A percentile compares a stretch with the other conserved stretches of the same genome.
Conservation (phyloP, 805 yeast genomes). For the Kregervanrija delftensis region DNA sequence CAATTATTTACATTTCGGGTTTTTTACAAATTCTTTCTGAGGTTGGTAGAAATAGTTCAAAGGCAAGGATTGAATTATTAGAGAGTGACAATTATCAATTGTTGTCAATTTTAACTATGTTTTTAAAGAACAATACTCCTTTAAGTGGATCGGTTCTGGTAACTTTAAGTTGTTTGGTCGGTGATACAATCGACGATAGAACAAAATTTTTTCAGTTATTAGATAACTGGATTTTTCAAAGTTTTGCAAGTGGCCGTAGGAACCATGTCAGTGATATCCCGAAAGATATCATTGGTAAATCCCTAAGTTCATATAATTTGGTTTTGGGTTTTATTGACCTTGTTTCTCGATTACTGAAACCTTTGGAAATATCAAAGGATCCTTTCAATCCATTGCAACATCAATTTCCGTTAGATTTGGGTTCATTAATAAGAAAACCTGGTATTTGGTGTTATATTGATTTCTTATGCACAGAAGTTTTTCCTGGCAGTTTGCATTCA, state of each 20-base stretch:
- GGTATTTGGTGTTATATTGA: conserved; percentile 82
- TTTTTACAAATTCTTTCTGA: conserved; percentile 59
- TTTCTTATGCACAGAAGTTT: conserved; percentile 59
- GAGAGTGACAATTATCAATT: conserved; percentile 28
- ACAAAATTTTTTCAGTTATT: conserved; percentile 57
- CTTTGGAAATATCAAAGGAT: conserved; percentile 21
- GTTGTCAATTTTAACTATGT: conserved; percentile 20
- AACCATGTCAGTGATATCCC: conserved; percentile 17
- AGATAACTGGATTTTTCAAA: conserved; percentile 61
- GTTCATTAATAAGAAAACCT: conserved; percentile 48
- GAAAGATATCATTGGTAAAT: conserved; percentile 28
- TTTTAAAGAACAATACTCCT: conserved; percentile 22
- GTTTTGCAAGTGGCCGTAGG: conserved; percentile 11
- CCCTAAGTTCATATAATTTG: conserved; percentile 3
- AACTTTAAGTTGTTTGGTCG: conserved; percentile 52
- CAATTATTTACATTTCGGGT: conserved; percentile 66
- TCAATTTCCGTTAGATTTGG: conserved; percentile 59
- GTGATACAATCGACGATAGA: conserved; percentile 35
- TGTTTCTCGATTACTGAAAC: conserved; percentile 32
- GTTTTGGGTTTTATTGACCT: conserved; percentile 52
- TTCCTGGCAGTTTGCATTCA: conserved; percentile 43
- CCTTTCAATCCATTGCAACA: conserved; percentile 34
- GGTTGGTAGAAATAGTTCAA: conserved; percentile 37
- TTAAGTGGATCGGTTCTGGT: conserved; percentile 45
- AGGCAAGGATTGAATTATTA: conserved; percentile 25